phyloP scores from a whole-genome alignment of 331 rosid genomes.

The Quercus tomentella region DNA sequence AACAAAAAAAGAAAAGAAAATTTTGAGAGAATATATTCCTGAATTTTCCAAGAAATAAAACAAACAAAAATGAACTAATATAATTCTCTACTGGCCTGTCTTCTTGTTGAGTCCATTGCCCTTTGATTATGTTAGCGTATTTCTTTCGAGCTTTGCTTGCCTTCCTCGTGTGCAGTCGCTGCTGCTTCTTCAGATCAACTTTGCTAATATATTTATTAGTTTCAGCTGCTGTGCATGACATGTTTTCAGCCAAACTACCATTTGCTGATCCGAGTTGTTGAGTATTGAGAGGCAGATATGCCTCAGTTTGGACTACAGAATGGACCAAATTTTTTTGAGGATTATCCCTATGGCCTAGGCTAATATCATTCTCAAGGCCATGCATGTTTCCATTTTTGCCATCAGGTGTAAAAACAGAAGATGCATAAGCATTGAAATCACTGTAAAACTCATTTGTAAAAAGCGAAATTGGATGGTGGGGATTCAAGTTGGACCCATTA shows the following conservation, averaged over 20 bases:
- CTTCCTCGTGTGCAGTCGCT: slow-evolving; percentile 5
- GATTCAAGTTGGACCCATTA: slow-evolving; percentile 5
- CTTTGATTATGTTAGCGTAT: slow-evolving; percentile 28
- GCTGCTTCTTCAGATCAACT: background rate
- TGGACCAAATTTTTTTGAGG: background rate
- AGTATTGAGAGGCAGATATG: background rate
- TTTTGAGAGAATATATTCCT: background rate
- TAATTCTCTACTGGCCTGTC: slow-evolving; percentile 38
- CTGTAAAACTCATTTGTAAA: slow-evolving; percentile 1
- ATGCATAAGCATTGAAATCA: background rate
- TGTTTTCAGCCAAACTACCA: background rate
- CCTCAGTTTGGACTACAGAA: background rate
- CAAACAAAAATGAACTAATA: background rate
- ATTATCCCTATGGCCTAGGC: background rate
- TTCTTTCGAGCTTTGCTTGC: slow-evolving; percentile 6
- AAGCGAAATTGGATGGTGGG: background rate
- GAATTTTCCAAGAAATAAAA: background rate
- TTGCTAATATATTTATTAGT: background rate
- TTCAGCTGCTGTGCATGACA: background rate
- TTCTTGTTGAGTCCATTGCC: slow-evolving; percentile 64
- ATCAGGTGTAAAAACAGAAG: slow-evolving; percentile 8
- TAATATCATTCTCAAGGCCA: background rate
- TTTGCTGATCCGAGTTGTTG: slow-evolving; percentile 15
- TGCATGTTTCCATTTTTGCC: slow-evolving; percentile 12
- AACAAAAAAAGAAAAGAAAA: background rate